Conservation (phyloP, 352 stramenopile species). For the Peronospora destructor region DNA sequence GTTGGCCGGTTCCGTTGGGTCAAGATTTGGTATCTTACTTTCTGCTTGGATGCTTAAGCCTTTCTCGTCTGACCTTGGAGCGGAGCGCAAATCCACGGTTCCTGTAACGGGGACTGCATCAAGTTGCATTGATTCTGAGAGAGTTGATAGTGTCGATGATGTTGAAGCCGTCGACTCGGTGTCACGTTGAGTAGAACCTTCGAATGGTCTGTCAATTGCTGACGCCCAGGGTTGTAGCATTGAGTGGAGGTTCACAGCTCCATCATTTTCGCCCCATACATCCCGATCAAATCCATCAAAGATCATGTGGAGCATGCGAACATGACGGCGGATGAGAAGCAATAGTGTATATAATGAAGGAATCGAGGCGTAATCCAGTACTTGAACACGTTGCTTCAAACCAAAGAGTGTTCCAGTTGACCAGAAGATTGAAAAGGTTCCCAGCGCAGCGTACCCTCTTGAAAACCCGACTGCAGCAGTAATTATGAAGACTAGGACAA, state of each 20-base stretch:
- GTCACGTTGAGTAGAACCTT: constrained; percentile 18
- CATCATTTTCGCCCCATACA: constrained; percentile 61
- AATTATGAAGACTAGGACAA: constrained; percentile 6
- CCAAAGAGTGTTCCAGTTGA: not conserved
- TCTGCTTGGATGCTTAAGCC: not conserved
- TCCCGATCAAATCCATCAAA: constrained; percentile 55
- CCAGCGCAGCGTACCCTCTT: constrained; percentile 4
- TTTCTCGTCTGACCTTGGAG: constrained; percentile 1
- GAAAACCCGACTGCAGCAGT: constrained; percentile 5
- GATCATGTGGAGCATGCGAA: constrained; percentile 37
- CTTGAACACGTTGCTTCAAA: constrained; percentile 14
- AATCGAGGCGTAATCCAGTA: constrained; percentile 51
- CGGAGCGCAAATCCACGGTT: constrained; percentile 1
- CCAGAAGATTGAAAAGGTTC: not conserved
- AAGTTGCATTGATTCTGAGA: constrained; percentile 13
- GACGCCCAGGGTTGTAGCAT: constrained; percentile 36
- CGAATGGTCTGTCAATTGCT: constrained; percentile 3
- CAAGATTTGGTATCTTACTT: constrained; percentile 6
- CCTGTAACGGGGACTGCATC: constrained; percentile 1
- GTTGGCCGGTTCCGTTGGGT: constrained; percentile 9
- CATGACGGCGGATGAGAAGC: constrained; percentile 40
- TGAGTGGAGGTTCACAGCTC: constrained; percentile 59
- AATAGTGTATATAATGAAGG: constrained; percentile 40
- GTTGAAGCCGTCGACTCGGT: constrained; percentile 18
- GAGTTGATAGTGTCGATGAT: constrained; percentile 13